Conservation (phyloP, 768 basidiomycete species). For the Phylloporus sp. region DNA sequence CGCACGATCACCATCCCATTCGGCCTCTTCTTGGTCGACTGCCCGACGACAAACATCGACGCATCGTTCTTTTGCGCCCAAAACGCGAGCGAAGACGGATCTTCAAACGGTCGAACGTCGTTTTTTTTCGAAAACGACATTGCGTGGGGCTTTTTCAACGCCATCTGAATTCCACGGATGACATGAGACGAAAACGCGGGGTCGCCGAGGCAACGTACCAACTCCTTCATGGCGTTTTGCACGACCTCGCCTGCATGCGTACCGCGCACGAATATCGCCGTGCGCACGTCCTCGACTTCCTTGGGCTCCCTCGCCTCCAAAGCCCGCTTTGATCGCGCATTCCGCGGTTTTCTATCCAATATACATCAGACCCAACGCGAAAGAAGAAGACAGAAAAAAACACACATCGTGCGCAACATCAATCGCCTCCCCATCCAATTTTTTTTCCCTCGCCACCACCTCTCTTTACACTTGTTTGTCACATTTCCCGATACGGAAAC, state of each 20-base stretch:
- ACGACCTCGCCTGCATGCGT: slow-evolving; percentile 80
- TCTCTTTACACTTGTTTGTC: not conserved
- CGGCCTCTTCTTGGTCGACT: slow-evolving; percentile 92
- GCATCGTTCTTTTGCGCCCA: slow-evolving; percentile 95
- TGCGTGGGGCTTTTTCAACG: slow-evolving; percentile 85
- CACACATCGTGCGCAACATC: slow-evolving; percentile 32
- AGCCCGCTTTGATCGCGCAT: slow-evolving; percentile 90
- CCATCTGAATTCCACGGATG: slow-evolving; percentile 53
- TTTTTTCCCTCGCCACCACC: not conserved
- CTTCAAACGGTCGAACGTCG: slow-evolving; percentile 84
- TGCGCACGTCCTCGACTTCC: slow-evolving; percentile 83
- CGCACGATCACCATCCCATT: slow-evolving; percentile 80
- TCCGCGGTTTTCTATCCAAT: slow-evolving; percentile 77
- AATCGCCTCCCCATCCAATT: not conserved
- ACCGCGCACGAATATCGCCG: slow-evolving; percentile 85
- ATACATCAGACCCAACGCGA: not conserved
- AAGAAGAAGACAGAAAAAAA: slow-evolving; percentile 4
- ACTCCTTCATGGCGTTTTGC: slow-evolving; percentile 77
- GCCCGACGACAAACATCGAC: slow-evolving; percentile 82
- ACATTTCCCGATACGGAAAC: not conserved
- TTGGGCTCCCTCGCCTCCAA: slow-evolving; percentile 84
- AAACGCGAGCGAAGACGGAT: slow-evolving; percentile 76
- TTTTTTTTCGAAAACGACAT: slow-evolving; percentile 97
- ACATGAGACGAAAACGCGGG: not conserved
- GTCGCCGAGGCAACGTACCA: slow-evolving; percentile 66